Evolutionary conservation across 768 basidiomycete genomes (phyloP), one percentile per base, ranked within the genome.

Genomic region (Lactarius hengduanensis): DNA sequence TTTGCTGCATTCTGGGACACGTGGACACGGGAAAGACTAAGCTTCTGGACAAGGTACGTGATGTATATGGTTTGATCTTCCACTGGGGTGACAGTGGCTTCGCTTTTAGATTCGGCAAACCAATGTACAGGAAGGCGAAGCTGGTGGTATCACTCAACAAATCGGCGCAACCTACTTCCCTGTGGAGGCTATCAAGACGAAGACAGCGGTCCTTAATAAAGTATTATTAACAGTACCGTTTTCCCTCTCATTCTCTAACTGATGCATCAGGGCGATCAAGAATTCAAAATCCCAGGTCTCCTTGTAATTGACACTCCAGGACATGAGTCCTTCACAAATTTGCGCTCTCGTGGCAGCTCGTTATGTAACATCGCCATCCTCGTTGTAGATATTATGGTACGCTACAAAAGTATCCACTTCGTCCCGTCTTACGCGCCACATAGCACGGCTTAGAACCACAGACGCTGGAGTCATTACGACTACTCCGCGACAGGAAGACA

Each of bases 141-240:
- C 97, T 3, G 97, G 97, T 71, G 97, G 97, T 80, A 99, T 99
- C 77, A 99, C 97, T 0, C 97, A 98, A 77, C 97, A 99, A 77
- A 99, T 99, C 71, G 97, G 97, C 82, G 97, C 97, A 26, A 98
- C 97, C 0, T 99, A 96, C 81, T 98, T 99, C 87, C 97, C 97
- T 41, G 89, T 91, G 38, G 91, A 94, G 6, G 96, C 96, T 8
- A 97, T 99, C 77, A 86, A 88, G 78, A 85, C 84, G 47, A 98
- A 98, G 83, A 98, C 97, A 7, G 82, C 82, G 16, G 95, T 98
- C n/a, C 79, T 98, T 80, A 96, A 98, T 79, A 90, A 84, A 77
- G 93, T 88, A 69, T 62, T 76, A 30, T 56, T 72, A 38, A 38
- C 50, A 57, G 13, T n/a, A 47, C 56, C 16, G 4, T 15, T 64